Base-by-base conservation (phyloP, 2,329 filamentous ascomycete species). In the Dothideomycetes sp. region DNA sequence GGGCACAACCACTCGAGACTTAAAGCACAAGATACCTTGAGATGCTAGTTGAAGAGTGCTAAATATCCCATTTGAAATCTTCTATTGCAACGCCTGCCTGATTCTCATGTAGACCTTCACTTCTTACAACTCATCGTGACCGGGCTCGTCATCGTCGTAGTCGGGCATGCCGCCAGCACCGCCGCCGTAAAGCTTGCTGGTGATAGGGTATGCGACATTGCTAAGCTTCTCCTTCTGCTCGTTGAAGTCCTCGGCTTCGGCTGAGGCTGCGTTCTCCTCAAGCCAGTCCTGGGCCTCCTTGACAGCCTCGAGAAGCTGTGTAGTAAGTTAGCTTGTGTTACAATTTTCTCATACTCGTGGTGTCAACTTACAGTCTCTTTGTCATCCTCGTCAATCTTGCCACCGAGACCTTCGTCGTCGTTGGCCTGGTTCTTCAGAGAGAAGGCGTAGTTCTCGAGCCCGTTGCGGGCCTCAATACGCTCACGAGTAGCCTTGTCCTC, bases 181-280 rank as follows among this genome's bases (percentile, higher is more conserved):
- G 56, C 73, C 71, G 52, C 64, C 69, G 73, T 95, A 95, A 58
- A 95, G 76, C 79, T 98, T 98, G 72, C 85, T 94, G 55, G 91
- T 98, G 70, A 98, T 98, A 52, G 91, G 91, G 72, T 96, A 95
- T 40, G 91, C 91, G 49, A 95, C 84, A 64, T 84, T 83, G 56
- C 84, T 93, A 52, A 98, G 77, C 77, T 95, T 95, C 83, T 98
- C 89, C 75, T 93, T 94, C 75, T 96, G 89, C 78, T 98, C 91
- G 68, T 95, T 88, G 56, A 96, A 95, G 72, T 96, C 91, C 72
- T 95, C 89, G 44, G 86, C 74, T 52, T 73, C 77, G 49, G 91
- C 91, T 38, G 82, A 81, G 51, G 81, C 78, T 51, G 77, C 84
- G 69, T 95, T 93, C 77, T 94, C 86, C 54, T 95, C 88, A 45